Evolutionary conservation across 208 protist species (phyloP).

Genomic region (Herpetomonas muscarum): DNA sequence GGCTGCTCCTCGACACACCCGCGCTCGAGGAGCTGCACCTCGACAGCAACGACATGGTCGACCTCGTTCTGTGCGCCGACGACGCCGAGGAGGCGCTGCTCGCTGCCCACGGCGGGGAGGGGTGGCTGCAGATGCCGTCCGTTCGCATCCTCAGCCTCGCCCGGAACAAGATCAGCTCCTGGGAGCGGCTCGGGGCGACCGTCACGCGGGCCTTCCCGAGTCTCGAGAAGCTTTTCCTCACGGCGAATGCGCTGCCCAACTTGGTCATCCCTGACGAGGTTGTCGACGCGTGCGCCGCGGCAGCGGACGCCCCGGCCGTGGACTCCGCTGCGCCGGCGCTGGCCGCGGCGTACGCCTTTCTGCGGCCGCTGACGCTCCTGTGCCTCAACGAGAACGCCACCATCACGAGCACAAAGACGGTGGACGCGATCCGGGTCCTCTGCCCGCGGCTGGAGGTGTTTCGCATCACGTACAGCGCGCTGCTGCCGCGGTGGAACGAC

Average conservation of each 20-base stretch:
- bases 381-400: constrained; percentile 73
- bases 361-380: constrained; percentile 51
- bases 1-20: constrained; percentile 42
- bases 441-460: constrained; percentile 59
- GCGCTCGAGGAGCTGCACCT: constrained; percentile 74
- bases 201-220: constrained; percentile 49
- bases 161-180: constrained; percentile 61
- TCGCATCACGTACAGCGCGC: constrained; percentile 67
- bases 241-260: constrained; percentile 59
- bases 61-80: constrained; percentile 20
- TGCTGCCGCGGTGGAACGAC: constrained; percentile 79
- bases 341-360: constrained; percentile 26
- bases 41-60: constrained; percentile 55
- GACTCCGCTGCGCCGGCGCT: background rate
- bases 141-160: constrained; percentile 78
- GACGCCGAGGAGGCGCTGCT: constrained; percentile 4
- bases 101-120: background rate
- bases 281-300: constrained; percentile 1
- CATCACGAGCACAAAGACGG: constrained; percentile 33
- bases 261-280: constrained; percentile 17
- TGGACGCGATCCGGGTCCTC: constrained; percentile 63
- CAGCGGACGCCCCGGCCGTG: background rate
- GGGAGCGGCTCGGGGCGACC: constrained; percentile 48
- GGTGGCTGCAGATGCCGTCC: constrained; percentile 27
- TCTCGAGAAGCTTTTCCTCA: constrained; percentile 64